Percentiles rank a stretch among this genome's conserved stretches.
phyloP scores from a whole-genome alignment of 371 early-diverging fungal species.

The Mucor sp. region DNA sequence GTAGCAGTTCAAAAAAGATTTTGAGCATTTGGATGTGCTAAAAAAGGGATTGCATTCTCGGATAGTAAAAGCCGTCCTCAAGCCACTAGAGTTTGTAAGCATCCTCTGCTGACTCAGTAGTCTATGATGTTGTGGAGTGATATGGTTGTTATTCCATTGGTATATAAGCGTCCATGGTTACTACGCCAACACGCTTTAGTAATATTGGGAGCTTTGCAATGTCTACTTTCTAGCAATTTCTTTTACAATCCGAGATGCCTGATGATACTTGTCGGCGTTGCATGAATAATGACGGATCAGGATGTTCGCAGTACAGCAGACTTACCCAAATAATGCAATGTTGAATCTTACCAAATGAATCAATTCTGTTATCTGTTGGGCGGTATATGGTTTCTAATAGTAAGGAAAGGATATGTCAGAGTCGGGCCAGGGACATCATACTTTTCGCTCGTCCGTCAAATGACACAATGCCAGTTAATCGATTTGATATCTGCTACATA shows the following conservation, averaged over 20 bases:
- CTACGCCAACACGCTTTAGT: background rate
- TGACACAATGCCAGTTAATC: no score
- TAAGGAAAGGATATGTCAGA: no score
- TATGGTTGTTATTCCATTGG: background rate
- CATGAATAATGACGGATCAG: background rate
- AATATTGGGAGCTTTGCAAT: background rate
- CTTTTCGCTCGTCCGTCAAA: no score
- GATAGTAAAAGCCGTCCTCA: background rate
- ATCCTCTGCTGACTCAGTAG: background rate
- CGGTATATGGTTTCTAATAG: no score
- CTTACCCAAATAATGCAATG: no score
- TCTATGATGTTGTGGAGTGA: background rate
- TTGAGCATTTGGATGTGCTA: background rate
- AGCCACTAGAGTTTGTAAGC: constrained; percentile 4
- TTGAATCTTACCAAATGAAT: no score
- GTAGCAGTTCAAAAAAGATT: background rate
- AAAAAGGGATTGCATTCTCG: background rate
- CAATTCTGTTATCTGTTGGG: no score
- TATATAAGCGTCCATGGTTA: background rate
- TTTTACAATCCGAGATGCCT: background rate
- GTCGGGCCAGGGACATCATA: no score
- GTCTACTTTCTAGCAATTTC: background rate
- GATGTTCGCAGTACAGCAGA: no score
- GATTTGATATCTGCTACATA: no score
- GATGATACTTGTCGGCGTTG: background rate